Evolutionary conservation across 2,329 filamentous ascomycete species (phyloP).

Genomic region (Thelonectria olida): DNA sequence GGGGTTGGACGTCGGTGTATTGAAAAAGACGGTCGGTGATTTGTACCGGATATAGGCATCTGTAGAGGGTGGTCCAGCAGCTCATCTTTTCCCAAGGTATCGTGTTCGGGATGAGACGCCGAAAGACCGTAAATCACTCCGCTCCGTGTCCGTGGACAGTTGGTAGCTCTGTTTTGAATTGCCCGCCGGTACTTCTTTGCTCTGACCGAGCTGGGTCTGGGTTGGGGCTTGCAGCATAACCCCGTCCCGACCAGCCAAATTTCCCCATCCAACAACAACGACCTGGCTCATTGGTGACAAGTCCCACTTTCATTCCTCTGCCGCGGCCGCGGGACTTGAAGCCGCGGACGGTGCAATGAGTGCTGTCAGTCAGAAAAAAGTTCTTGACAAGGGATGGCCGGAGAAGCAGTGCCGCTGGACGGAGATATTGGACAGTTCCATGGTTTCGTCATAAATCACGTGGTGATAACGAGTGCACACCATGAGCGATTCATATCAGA

Average conservation of each 20-base stretch:
- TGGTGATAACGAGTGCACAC: background rate
- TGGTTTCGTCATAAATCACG: background rate
- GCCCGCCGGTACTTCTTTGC: slow-evolving; percentile 6
- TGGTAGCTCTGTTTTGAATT: background rate
- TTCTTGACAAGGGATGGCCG: background rate
- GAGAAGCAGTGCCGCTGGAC: slow-evolving; percentile 4
- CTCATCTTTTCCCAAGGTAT: background rate
- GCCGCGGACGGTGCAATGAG: slow-evolving; percentile 1
- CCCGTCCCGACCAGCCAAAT: background rate
- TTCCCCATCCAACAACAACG: slow-evolving; percentile 1
- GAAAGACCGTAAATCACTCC: slow-evolving; percentile 1
- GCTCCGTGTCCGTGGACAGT: background rate
- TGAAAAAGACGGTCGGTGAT: background rate
- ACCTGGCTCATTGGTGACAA: background rate
- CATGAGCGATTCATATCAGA: background rate
- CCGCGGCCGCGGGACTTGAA: slow-evolving; percentile 2
- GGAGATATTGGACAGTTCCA: background rate
- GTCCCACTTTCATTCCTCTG: background rate
- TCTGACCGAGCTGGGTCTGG: background rate
- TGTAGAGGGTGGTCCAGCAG: background rate
- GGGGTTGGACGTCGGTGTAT: background rate
- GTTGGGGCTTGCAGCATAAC: background rate
- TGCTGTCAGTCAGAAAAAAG: background rate
- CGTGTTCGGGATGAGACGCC: background rate
- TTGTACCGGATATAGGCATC: background rate